These are phyloP conservation scores for Pseudogymnoascus destructans DNA, from an alignment of 2,329 filamentous ascomycete species.

Conservation along the genomic window DNA sequence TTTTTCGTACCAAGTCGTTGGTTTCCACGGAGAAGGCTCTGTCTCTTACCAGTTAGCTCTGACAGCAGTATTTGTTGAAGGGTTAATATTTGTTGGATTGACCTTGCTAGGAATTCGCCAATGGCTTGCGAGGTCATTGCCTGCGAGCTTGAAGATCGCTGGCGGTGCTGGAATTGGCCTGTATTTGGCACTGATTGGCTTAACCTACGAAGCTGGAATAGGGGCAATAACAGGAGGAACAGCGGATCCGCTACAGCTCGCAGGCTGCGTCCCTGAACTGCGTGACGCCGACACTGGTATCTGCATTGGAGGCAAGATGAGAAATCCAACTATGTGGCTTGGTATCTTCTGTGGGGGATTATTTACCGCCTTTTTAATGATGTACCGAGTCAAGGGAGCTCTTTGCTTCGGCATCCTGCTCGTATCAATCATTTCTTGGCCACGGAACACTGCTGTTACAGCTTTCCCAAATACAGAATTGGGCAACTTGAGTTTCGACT, in stretches of 20 bases:
- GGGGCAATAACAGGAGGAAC: conserved; percentile 57
- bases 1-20: conserved; percentile 67
- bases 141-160: conserved; percentile 73
- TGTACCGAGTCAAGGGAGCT: conserved; percentile 78
- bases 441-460: conserved; percentile 59
- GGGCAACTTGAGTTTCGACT: conserved; percentile 62
- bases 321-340: conserved; percentile 72
- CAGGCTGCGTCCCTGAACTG: conserved; percentile 34
- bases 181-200: conserved; percentile 56
- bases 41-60: conserved; percentile 66
- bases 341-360: conserved; percentile 79
- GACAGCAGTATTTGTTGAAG: conserved; percentile 80
- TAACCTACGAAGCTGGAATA: conserved; percentile 73
- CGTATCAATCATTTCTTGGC: conserved; percentile 83
- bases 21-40: conserved; percentile 57
- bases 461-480: conserved; percentile 63
- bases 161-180: conserved; percentile 77
- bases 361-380: conserved; percentile 66
- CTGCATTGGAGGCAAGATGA: conserved; percentile 63
- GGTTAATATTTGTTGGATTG: conserved; percentile 69
- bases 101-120: conserved; percentile 72
- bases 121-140: conserved; percentile 76
- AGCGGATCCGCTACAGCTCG: conserved; percentile 59
- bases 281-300: conserved; percentile 32
- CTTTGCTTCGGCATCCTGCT: conserved; percentile 73